Percentiles rank a stretch among this genome's conserved stretches.
Conservation (phyloP, 1,139 yeast genomes). For the Saccharomyces hybrid region DNA sequence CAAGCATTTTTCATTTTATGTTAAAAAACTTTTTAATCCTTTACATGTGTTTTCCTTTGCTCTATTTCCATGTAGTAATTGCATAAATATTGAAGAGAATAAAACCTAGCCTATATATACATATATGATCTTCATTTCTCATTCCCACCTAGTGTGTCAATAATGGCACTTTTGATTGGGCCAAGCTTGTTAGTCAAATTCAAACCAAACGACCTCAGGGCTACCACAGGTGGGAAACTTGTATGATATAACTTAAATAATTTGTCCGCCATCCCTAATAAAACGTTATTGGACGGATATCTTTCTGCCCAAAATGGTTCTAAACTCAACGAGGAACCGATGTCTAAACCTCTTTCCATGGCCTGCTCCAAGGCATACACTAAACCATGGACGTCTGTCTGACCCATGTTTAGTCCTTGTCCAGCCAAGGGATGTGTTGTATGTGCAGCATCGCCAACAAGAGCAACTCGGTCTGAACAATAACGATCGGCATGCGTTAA, state of each 20-base stretch:
- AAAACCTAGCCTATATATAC: background rate
- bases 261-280: constrained; percentile 86
- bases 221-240: constrained; percentile 65
- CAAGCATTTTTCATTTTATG: background rate
- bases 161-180: constrained; percentile 52
- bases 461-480: constrained; percentile 73
- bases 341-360: constrained; percentile 70
- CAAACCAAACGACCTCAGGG: constrained; percentile 68
- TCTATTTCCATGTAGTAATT: background rate
- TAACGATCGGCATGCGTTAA: constrained; percentile 88
- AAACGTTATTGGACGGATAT: constrained; percentile 69
- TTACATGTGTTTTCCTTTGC: background rate
- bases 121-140: background rate
- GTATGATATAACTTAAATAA: constrained; percentile 80
- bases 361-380: constrained; percentile 66
- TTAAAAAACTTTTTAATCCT: background rate
- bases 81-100: background rate
- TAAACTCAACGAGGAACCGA: constrained; percentile 66
- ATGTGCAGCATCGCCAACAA: constrained; percentile 97
- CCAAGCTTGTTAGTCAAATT: constrained; percentile 56
- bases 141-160: constrained; percentile 30
- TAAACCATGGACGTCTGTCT: constrained; percentile 73
- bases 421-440: constrained; percentile 97
- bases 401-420: constrained; percentile 98
- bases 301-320: constrained; percentile 81